Percentiles rank a stretch among this genome's conserved stretches.
Evolutionary conservation across 2,329 filamentous ascomycete genomes (phyloP).

Genomic region (Tolypocladium amazonense): DNA sequence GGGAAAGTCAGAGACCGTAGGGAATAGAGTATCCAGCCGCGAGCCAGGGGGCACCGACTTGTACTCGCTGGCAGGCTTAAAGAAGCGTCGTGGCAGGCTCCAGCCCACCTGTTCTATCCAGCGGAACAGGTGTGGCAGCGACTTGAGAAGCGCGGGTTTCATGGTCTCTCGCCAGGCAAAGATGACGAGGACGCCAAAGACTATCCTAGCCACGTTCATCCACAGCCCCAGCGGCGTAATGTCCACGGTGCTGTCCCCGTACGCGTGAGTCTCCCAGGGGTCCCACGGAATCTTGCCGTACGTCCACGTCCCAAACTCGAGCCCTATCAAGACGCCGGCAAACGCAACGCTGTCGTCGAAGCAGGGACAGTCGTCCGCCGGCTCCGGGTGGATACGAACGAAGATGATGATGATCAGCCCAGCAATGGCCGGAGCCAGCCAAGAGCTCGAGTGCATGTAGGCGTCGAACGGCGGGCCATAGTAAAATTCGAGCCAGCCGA

Average conservation of each 20-base stretch:
- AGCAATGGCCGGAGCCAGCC: conserved; percentile 53
- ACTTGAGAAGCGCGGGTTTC: conserved; percentile 71
- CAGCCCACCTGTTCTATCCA: conserved; percentile 71
- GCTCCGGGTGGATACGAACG: conserved; percentile 86
- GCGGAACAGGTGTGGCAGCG: conserved; percentile 79
- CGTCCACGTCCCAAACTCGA: conserved; percentile 77
- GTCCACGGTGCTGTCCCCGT: conserved; percentile 48
- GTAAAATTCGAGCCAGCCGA: conserved; percentile 49
- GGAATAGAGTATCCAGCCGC: conserved; percentile 75
- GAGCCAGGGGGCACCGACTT: conserved; percentile 63
- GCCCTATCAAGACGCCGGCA: conserved; percentile 77
- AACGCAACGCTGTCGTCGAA: conserved; percentile 96
- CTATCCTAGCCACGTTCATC: conserved; percentile 54
- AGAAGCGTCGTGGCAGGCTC: conserved; percentile 79
- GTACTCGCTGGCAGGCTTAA: conserved; percentile 83
- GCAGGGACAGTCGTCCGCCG: conserved; percentile 92
- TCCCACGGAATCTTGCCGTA: conserved; percentile 46
- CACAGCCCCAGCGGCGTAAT: conserved; percentile 55
- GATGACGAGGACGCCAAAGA: conserved; percentile 72
- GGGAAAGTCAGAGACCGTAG: conserved; percentile 78
- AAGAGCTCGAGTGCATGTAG: conserved; percentile 56
- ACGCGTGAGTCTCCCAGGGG: conserved; percentile 31
- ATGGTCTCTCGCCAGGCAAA: conserved; percentile 85
- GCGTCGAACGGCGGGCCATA: conserved; percentile 54
- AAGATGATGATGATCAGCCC: conserved; percentile 60